Evolutionary conservation across 768 basidiomycete species (phyloP).

Genomic region (Suillus placidus): DNA sequence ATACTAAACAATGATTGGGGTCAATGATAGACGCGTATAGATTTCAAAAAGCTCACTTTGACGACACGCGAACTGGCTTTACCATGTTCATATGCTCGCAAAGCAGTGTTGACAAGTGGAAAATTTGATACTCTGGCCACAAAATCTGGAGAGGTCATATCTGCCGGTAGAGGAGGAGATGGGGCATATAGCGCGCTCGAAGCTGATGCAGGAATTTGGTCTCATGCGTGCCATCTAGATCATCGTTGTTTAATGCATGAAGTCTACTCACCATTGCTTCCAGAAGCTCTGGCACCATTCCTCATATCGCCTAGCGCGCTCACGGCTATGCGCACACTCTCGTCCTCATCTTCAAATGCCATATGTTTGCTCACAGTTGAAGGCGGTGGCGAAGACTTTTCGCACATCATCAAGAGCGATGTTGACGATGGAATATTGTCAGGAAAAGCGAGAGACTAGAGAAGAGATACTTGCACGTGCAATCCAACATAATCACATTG

Average conservation of each 20-base stretch:
- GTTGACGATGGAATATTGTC: constrained; percentile 8
- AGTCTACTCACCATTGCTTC: constrained; percentile 17
- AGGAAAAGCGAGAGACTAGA: background rate
- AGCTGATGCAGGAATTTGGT: constrained; percentile 12
- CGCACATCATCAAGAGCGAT: constrained; percentile 18
- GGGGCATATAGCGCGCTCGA: constrained; percentile 19
- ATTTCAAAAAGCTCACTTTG: constrained; percentile 55
- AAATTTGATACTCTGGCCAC: constrained; percentile 65
- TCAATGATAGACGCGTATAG: constrained; percentile 15
- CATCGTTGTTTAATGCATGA: constrained; percentile 1
- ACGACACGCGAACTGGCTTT: constrained; percentile 85
- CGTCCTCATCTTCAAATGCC: constrained; percentile 59
- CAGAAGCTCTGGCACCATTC: constrained; percentile 38
- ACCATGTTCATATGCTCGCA: constrained; percentile 77
- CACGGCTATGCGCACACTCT: constrained; percentile 79
- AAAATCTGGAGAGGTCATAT: constrained; percentile 32
- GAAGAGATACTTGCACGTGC: constrained; percentile 12
- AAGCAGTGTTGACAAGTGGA: constrained; percentile 72
- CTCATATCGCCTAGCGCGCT: constrained; percentile 80
- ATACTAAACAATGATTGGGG: constrained; percentile 50
- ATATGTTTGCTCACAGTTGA: constrained; percentile 8
- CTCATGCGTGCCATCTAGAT: constrained; percentile 1
- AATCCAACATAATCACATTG: constrained; percentile 9
- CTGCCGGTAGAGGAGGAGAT: constrained; percentile 17
- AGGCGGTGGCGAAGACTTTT: constrained; percentile 18